Evolutionary conservation across 345 rosid genomes (phyloP).

Genomic region (Moricandia moricandioides): DNA sequence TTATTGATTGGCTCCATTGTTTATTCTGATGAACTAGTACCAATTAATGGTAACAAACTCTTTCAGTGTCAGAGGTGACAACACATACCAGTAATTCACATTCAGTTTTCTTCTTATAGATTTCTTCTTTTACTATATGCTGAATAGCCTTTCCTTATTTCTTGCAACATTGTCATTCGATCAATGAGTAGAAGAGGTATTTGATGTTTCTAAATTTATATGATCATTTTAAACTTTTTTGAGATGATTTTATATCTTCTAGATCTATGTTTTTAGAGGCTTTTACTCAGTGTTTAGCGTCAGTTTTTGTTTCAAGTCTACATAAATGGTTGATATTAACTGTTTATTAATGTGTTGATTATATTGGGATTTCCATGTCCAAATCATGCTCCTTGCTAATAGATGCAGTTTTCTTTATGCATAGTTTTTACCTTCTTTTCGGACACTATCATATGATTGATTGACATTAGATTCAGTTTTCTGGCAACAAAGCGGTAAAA

Average conservation of each 20-base stretch:
- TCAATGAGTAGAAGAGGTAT: background rate
- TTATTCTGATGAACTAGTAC: background rate
- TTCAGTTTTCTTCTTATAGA: background rate
- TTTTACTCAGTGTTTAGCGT: background rate
- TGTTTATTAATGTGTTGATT: constrained; percentile 4
- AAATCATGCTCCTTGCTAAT: background rate
- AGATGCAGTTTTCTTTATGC: background rate
- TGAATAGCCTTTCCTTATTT: background rate
- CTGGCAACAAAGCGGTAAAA: constrained; percentile 54
- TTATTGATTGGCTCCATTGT: background rate
- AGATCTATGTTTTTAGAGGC: constrained; percentile 9
- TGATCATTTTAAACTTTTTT: background rate
- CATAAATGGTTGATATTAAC: constrained; percentile 4
- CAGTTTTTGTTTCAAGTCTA: constrained; percentile 5
- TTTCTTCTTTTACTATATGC: background rate
- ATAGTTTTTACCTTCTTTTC: background rate
- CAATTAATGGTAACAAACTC: background rate
- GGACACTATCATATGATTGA: background rate
- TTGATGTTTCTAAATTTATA: background rate
- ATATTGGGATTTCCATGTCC: background rate
- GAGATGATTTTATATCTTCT: background rate
- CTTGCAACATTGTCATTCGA: background rate
- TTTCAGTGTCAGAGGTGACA: background rate
- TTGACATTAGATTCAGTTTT: constrained; percentile 7
- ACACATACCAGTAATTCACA: background rate